A percentile compares a stretch with the other conserved stretches of the same genome.
Conservation (phyloP, 805 yeast genomes). For the Ogataea saltuana region DNA sequence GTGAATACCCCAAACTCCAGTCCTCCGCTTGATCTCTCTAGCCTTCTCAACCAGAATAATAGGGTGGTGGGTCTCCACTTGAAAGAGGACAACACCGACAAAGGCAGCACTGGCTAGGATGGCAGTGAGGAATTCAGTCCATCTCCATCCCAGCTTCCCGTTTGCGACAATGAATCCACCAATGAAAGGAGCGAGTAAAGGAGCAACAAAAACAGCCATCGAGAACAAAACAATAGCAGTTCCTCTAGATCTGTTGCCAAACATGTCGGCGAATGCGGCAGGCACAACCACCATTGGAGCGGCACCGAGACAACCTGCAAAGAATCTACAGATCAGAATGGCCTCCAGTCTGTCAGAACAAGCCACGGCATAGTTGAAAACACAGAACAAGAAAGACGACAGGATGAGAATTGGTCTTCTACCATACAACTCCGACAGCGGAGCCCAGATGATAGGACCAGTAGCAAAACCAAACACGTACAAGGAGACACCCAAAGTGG, state of each 20-base stretch:
- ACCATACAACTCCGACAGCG: conserved; percentile 77
- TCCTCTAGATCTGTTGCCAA: conserved; percentile 66
- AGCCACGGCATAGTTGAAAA: conserved; percentile 73
- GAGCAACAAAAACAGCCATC: conserved; percentile 75
- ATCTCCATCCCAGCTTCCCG: conserved; percentile 71
- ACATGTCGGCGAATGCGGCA: conserved; percentile 84
- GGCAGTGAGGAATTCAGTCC: conserved; percentile 75
- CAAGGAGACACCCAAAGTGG: conserved; percentile 72
- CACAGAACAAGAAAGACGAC: conserved; percentile 55
- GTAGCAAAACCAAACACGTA: conserved; percentile 93
- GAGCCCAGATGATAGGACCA: conserved; percentile 92
- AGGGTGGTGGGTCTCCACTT: conserved; percentile 73
- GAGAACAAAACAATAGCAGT: conserved; percentile 71
- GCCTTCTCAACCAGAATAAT: conserved; percentile 66
- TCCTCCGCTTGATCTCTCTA: conserved; percentile 55
- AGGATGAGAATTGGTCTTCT: conserved; percentile 61
- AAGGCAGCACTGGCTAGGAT: conserved; percentile 49
- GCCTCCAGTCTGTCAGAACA: conserved; percentile 79
- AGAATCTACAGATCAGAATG: conserved; percentile 72
- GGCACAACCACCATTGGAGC: conserved; percentile 86
- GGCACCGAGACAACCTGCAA: conserved; percentile 80
- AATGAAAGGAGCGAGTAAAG: conserved; percentile 78
- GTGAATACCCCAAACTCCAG: conserved; percentile 81
- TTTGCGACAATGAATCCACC: conserved; percentile 67
- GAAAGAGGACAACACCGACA: conserved; percentile 43